Percentiles rank a stretch among this genome's conserved stretches.
Conservation (phyloP, 2,329 filamentous ascomycete genomes). For the Salinomyces thailandicus region DNA sequence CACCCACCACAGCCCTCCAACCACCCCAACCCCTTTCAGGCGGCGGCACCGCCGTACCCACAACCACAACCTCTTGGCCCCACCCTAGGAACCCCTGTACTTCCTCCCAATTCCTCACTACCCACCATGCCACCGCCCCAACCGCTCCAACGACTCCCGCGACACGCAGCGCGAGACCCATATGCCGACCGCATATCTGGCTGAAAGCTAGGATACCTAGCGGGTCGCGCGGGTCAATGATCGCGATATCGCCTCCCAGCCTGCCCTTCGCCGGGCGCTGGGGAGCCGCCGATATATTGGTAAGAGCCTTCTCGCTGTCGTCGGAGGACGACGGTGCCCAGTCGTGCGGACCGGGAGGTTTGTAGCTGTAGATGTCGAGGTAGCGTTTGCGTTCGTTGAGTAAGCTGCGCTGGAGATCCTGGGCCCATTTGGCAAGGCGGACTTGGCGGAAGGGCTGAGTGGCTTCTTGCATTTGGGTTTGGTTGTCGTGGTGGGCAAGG, state of each 20-base stretch:
- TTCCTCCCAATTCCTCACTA: slow-evolving; percentile 25
- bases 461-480: slow-evolving; percentile 39
- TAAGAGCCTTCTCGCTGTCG: slow-evolving; percentile 30
- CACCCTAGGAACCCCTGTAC: slow-evolving; percentile 17
- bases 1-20: slow-evolving; percentile 1
- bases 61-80: neutral
- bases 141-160: slow-evolving; percentile 64
- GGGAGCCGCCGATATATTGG: slow-evolving; percentile 10
- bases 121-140: slow-evolving; percentile 48
- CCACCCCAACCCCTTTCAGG: slow-evolving; percentile 6
- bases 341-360: slow-evolving; percentile 39
- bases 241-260: slow-evolving; percentile 26
- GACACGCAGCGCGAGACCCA: slow-evolving; percentile 61
- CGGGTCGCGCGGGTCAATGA: slow-evolving; percentile 57
- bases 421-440: slow-evolving; percentile 71
- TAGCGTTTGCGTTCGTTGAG: slow-evolving; percentile 62
- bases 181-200: slow-evolving; percentile 45
- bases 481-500: slow-evolving; percentile 38
- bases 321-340: slow-evolving; percentile 38
- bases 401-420: slow-evolving; percentile 66
- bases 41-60: slow-evolving; percentile 9
- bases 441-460: slow-evolving; percentile 52
- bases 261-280: slow-evolving; percentile 20
- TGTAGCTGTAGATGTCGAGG: slow-evolving; percentile 43
- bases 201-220: slow-evolving; percentile 64